Base-by-base conservation (phyloP, 805 yeast species). In the Saturnispora bothae region DNA sequence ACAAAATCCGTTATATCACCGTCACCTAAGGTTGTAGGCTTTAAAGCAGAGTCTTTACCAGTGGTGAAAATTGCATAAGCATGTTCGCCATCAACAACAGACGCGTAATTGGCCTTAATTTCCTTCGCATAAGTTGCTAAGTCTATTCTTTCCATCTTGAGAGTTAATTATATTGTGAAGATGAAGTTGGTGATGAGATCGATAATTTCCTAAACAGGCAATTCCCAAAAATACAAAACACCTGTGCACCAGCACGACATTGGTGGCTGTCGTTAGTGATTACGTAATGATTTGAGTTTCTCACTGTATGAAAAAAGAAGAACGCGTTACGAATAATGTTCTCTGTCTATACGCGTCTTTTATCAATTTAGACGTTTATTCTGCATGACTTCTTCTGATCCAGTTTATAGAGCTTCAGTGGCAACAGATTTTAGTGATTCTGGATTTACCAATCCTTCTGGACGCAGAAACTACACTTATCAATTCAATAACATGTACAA, bases 21-120 rank as follows among this genome's bases (percentile, higher is more conserved):
- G 34, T 67, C 59, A 33, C 89, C 92, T 4, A 65, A 49, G 14
- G 60, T 64, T 3, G 65, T 55, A 26, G 72, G 74, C 22, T 60
- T 63, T 44, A 72, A 63, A 4, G 68, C 61, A 10, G 72, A 61
- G 34, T 69, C 69, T 40, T 64, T 66, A 48, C 76, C 78, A 27
- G 92, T 89, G 9, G 88, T 77, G 57, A 80, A 83, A 28, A 92
- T 77, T 21, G 82, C 83, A 76, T 92, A 92, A 9, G 78, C 66
- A 36, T 72, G 65, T 49, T 82, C 88, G 28, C 89, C 92, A 43
- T 77, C 71, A 25, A 86, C 89, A 33, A 92, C 80, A 43, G 73
- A 70, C 46, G 81, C 78, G 63, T 89, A 92, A 38, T 78, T 68
- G 41, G 69, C 68, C 54, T 83, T 84, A 50, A 86, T 78, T 40